Evolutionary conservation across 2,329 filamentous ascomycete genomes (phyloP).

Genomic region (Leptographium procerum): DNA sequence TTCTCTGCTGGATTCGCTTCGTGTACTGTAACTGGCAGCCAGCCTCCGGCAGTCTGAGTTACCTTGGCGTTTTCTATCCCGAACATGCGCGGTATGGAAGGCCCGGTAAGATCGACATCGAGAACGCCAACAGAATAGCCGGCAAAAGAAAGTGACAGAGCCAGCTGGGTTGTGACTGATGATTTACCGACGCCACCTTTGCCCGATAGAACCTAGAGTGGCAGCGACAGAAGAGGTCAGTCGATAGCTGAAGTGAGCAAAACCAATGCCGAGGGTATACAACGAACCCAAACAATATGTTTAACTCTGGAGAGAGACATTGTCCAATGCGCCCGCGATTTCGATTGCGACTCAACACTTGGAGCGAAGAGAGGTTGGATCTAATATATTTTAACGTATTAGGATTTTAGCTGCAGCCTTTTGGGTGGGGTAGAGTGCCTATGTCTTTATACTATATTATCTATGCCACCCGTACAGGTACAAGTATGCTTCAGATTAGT

Average conservation of each 20-base stretch:
- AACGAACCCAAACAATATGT: constrained; percentile 56
- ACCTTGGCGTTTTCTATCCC: constrained; percentile 83
- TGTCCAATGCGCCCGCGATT: background rate
- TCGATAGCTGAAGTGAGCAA: background rate
- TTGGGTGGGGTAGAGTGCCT: background rate
- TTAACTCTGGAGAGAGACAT: constrained; percentile 64
- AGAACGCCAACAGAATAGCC: constrained; percentile 89
- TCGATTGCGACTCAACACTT: background rate
- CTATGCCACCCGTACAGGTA: background rate
- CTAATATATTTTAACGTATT: background rate
- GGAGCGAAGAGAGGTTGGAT: background rate
- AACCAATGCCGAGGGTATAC: background rate
- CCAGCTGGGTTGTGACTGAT: constrained; percentile 91
- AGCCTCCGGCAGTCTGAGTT: constrained; percentile 80
- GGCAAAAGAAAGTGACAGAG: constrained; percentile 73
- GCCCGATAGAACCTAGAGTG: constrained; percentile 65
- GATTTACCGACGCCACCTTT: constrained; percentile 98
- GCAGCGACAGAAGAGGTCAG: background rate
- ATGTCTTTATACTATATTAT: background rate
- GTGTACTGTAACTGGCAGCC: constrained; percentile 83
- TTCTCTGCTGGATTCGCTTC: constrained; percentile 37
- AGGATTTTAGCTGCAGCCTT: background rate
- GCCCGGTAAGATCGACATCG: constrained; percentile 91
- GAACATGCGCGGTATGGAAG: constrained; percentile 91
- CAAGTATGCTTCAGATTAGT: background rate